Conservation (phyloP, 345 rosid genomes). For the Eucalyptus cloeziana region DNA sequence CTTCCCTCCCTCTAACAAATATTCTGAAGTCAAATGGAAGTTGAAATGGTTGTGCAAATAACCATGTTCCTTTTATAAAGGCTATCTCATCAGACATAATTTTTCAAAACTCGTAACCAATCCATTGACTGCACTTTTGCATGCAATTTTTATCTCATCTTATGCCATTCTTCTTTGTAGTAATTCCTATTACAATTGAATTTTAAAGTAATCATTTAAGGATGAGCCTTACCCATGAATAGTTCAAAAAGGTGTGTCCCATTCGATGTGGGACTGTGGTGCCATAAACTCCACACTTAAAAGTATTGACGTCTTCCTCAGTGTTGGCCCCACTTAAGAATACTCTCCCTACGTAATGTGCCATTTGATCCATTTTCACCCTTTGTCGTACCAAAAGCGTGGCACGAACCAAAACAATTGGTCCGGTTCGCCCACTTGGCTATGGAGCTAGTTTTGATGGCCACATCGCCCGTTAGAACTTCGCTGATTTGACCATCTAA, state of each 20-base stretch:
- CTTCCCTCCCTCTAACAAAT: background rate
- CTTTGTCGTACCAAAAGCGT: rapidly evolving
- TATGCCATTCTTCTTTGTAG: background rate
- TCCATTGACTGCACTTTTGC: background rate
- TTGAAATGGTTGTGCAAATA: background rate
- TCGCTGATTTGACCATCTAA: too few relatives aligned
- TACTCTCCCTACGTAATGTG: background rate
- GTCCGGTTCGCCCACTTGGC: background rate
- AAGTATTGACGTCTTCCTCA: background rate
- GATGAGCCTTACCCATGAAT: background rate
- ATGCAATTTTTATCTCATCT: background rate
- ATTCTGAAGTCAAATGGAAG: background rate
- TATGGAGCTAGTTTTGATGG: background rate
- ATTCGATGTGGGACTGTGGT: background rate
- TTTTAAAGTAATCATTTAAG: background rate
- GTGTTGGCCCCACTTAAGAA: background rate
- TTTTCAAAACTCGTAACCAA: background rate
- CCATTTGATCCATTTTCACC: background rate
- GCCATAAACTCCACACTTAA: background rate
- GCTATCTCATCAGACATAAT: background rate
- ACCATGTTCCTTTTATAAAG: too few relatives aligned
- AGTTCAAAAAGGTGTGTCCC: background rate
- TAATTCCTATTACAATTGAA: background rate
- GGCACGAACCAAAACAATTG: background rate
- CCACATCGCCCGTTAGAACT: background rate